Evolutionary conservation across 164 flowering plant species (phyloP).

Genomic region (Stephania yunnanensis): DNA sequence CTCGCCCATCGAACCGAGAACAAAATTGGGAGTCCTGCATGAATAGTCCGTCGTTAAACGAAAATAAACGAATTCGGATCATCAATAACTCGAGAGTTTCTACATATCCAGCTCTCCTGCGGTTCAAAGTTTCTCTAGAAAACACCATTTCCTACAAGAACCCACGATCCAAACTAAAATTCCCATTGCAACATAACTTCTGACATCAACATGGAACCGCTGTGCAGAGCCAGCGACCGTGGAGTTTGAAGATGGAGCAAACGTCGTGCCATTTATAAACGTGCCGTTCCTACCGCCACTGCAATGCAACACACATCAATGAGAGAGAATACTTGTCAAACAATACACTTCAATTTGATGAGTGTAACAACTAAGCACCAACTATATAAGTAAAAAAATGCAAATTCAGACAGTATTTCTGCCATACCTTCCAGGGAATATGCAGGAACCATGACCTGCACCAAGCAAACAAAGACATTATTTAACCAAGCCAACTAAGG

Average conservation of each 20-base stretch:
- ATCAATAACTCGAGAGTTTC: background rate
- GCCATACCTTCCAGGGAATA: slow-evolving; percentile 71
- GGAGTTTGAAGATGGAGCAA: slow-evolving; percentile 67
- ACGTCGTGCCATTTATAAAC: slow-evolving; percentile 37
- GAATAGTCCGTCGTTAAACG: background rate
- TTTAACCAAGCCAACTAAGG: background rate
- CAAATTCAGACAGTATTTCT: background rate
- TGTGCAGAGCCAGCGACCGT: slow-evolving; percentile 30
- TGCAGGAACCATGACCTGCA: slow-evolving; percentile 81
- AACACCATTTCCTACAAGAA: slow-evolving; percentile 26
- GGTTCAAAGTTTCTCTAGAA: background rate
- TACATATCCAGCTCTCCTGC: no score
- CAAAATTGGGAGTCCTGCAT: slow-evolving; percentile 1
- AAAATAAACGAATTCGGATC: background rate
- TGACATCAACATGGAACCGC: slow-evolving; percentile 13
- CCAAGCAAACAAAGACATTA: slow-evolving; percentile 9
- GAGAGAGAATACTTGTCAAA: background rate
- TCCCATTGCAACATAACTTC: slow-evolving; percentile 22
- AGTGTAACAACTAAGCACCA: background rate
- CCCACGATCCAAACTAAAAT: slow-evolving; percentile 25
- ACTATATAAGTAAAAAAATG: background rate
- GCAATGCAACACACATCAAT: slow-evolving; percentile 14
- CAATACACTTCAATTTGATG: background rate
- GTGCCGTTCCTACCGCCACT: slow-evolving; percentile 60
- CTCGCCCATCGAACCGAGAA: background rate